A percentile compares a stretch with the other conserved stretches of the same genome.
phyloP scores from a whole-genome alignment of 495 filamentous ascomycete species.

The Astrothelium macrocarpum region DNA sequence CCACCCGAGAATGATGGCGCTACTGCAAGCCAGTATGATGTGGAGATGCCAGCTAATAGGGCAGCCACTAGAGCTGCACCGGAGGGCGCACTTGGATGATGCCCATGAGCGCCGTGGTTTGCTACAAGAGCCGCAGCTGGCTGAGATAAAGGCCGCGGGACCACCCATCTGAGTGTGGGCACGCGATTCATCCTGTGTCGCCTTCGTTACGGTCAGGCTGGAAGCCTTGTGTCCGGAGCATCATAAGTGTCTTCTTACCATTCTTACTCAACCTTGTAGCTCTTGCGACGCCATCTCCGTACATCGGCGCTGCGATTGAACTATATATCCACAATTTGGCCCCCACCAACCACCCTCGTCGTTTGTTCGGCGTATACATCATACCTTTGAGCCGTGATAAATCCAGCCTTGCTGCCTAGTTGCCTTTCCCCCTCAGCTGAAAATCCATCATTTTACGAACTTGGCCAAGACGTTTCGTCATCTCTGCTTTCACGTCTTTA shows the following conservation, averaged over 20 bases:
- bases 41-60: background rate
- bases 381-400: background rate
- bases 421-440: background rate
- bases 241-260: background rate
- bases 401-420: background rate
- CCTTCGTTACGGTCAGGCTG: background rate
- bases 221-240: background rate
- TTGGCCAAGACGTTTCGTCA: background rate
- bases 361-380: background rate
- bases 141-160: conserved; percentile 2
- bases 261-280: background rate
- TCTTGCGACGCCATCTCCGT: background rate
- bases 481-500: background rate
- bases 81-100: too few relatives aligned
- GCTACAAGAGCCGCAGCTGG: background rate
- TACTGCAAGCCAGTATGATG: background rate
- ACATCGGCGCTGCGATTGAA: too few relatives aligned
- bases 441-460: background rate
- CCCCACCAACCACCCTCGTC: background rate
- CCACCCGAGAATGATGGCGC: background rate
- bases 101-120: background rate
- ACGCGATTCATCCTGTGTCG: background rate
- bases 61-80: too few relatives aligned
- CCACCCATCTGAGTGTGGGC: background rate
- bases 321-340: too few relatives aligned